phyloP scores from a whole-genome alignment of 2,329 filamentous ascomycete species.

The Fonsecaea nubica region DNA sequence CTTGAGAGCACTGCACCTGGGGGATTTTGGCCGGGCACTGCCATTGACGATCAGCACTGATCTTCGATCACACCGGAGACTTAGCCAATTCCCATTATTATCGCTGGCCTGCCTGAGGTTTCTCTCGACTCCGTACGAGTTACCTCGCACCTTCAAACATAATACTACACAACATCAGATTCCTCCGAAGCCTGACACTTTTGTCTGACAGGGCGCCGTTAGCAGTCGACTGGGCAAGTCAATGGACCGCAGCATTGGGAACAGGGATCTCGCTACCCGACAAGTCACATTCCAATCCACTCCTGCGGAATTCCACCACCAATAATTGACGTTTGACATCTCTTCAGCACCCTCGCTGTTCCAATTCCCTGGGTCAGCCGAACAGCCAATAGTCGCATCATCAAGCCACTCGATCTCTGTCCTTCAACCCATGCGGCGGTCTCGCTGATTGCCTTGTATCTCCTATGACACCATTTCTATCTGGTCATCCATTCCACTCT shows the following conservation, averaged over 20 bases:
- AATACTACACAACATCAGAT: not conserved
- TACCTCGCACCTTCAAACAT: not conserved
- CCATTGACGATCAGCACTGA: conserved; percentile 1
- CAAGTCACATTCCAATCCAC: conserved; percentile 36
- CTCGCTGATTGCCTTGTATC: conserved; percentile 19
- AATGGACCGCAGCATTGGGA: conserved; percentile 27
- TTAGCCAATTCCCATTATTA: not conserved
- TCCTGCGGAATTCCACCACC: conserved; percentile 32
- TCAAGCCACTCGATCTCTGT: conserved; percentile 19
- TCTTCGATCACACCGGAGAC: not conserved
- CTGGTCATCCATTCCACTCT: conserved; percentile 16
- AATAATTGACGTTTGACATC: conserved; percentile 33
- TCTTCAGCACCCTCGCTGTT: conserved; percentile 18
- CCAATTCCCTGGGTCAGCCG: conserved; percentile 28
- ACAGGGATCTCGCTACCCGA: conserved; percentile 26
- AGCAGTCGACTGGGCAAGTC: conserved; percentile 10
- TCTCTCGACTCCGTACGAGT: not conserved
- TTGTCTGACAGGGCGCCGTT: not conserved
- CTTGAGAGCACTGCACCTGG: not conserved
- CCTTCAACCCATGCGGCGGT: conserved; percentile 8
- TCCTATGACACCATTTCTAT: conserved; percentile 22
- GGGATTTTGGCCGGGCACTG: not conserved
- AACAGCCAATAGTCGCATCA: conserved; percentile 29
- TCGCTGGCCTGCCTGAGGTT: not conserved
- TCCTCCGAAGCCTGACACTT: not conserved